These are phyloP conservation scores for Wickerhamomyces ciferrii DNA, from an alignment of 805 yeast genomes.

Conservation along the genomic window DNA sequence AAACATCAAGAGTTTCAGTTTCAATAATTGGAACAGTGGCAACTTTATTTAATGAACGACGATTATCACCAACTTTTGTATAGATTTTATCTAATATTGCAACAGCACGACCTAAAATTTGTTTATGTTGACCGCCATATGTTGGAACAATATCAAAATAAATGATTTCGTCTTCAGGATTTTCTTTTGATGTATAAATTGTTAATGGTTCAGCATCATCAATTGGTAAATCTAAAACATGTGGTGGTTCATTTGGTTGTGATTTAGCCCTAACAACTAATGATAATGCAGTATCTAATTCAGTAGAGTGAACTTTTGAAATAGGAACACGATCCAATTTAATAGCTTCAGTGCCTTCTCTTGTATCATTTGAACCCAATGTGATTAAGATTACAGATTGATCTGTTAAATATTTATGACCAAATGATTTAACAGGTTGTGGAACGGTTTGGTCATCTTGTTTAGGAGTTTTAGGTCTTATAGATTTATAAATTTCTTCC, in stretches of 20 bases:
- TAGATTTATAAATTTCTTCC: slow-evolving; percentile 11
- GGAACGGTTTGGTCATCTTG: slow-evolving; percentile 1
- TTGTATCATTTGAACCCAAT: slow-evolving; percentile 78
- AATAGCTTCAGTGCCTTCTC: slow-evolving; percentile 55
- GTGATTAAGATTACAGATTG: slow-evolving; percentile 78
- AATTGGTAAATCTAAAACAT: slow-evolving; percentile 71
- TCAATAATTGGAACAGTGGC: slow-evolving; percentile 76
- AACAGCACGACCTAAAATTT: slow-evolving; percentile 78
- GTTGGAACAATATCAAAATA: slow-evolving; percentile 90
- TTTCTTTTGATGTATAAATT: slow-evolving; percentile 51
- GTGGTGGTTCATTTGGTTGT: slow-evolving; percentile 50
- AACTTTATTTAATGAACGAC: slow-evolving; percentile 60
- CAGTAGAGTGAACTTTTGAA: slow-evolving; percentile 72
- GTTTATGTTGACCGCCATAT: slow-evolving; percentile 46
- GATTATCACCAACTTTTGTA: slow-evolving; percentile 62
- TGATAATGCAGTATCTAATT: slow-evolving; percentile 83
- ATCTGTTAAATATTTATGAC: slow-evolving; percentile 65
- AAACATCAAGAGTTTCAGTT: slow-evolving; percentile 59
- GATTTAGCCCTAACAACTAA: slow-evolving; percentile 47
- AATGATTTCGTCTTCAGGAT: slow-evolving; percentile 49
- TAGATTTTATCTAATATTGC: slow-evolving; percentile 59
- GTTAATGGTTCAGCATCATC: slow-evolving; percentile 75
- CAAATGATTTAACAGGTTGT: slow-evolving; percentile 75
- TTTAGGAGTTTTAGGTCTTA: slow-evolving; percentile 14
- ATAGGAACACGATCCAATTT: slow-evolving; percentile 70